Conservation (phyloP, 768 basidiomycete species). For the Tricholoma matsutake region DNA sequence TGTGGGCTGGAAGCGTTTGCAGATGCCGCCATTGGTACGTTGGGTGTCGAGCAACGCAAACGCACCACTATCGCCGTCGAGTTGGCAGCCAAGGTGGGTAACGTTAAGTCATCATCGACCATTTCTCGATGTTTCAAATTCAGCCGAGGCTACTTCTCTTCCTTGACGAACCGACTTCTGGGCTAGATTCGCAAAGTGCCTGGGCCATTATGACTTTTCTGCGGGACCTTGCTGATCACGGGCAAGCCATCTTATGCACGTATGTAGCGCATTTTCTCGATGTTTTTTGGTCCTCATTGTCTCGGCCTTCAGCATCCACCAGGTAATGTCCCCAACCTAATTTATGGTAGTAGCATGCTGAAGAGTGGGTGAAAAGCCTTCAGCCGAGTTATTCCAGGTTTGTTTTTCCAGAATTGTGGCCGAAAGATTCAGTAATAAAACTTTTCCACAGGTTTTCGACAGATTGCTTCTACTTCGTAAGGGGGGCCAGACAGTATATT, state of each 20-base stretch:
- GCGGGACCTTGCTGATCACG: slow-evolving; percentile 70
- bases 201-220: slow-evolving; percentile 82
- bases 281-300: background rate
- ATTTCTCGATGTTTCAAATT: background rate
- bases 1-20: slow-evolving; percentile 64
- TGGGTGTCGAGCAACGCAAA: slow-evolving; percentile 73
- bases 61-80: slow-evolving; percentile 86
- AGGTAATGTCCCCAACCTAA: slow-evolving; percentile 18
- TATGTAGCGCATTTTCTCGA: slow-evolving; percentile 27
- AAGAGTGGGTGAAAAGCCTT: slow-evolving; percentile 56
- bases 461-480: slow-evolving; percentile 70
- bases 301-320: slow-evolving; percentile 37
- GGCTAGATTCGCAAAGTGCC: slow-evolving; percentile 83
- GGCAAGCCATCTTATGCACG: slow-evolving; percentile 89
- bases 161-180: slow-evolving; percentile 87
- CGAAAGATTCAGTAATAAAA: background rate
- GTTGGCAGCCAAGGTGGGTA: slow-evolving; percentile 72
- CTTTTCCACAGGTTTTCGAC: slow-evolving; percentile 57
- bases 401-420: background rate
- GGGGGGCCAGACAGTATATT: slow-evolving; percentile 77
- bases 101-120: background rate
- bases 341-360: background rate
- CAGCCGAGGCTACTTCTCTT: slow-evolving; percentile 79
- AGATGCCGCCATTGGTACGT: slow-evolving; percentile 65
- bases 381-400: slow-evolving; percentile 76